Conservation (phyloP, 306 rosid species). For the Senna siamea region DNA sequence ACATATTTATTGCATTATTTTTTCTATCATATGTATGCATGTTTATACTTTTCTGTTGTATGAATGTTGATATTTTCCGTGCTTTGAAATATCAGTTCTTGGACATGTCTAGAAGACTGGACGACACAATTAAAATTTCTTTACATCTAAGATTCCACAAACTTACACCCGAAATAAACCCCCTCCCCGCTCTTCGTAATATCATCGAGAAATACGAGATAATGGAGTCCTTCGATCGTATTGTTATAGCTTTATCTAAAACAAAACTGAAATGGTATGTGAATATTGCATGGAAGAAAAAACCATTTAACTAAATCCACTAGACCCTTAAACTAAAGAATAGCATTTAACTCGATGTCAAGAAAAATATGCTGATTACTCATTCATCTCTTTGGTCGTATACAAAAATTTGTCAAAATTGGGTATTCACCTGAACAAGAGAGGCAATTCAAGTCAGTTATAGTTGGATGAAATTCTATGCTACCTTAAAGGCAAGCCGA, state of each 20-base stretch:
- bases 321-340: background rate
- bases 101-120: background rate
- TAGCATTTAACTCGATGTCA: background rate
- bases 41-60: background rate
- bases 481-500: background rate
- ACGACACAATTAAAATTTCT: too few relatives aligned
- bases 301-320: too few relatives aligned
- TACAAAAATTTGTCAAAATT: background rate
- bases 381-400: too few relatives aligned
- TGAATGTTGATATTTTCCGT: too few relatives aligned
- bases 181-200: background rate
- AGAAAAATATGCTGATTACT: background rate
- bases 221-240: background rate
- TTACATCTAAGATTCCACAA: background rate
- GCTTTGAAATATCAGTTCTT: background rate
- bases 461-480: background rate
- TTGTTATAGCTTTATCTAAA: background rate
- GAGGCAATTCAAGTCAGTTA: conserved; percentile 8
- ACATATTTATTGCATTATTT: background rate
- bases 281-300: too few relatives aligned
- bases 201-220: too few relatives aligned
- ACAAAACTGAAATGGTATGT: background rate
- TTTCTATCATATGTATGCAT: background rate
- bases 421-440: conserved; percentile 6
- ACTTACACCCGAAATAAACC: background rate